These are phyloP conservation scores for Daldinia vernicosa DNA, from an alignment of 495 filamentous ascomycete species.

Conservation along the genomic window DNA sequence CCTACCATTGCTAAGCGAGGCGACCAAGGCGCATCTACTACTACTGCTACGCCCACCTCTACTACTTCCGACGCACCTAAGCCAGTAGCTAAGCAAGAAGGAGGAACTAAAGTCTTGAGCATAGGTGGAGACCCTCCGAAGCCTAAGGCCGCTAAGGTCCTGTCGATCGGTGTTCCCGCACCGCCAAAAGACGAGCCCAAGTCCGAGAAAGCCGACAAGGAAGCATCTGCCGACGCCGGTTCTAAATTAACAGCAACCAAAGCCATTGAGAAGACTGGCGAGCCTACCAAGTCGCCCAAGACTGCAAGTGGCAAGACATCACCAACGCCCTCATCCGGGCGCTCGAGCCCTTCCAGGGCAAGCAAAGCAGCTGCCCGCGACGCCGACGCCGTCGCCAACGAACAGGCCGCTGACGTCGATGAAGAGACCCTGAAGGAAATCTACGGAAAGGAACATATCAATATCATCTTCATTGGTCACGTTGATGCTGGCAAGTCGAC, in stretches of 20 bases:
- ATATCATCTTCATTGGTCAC: slow-evolving; percentile 98
- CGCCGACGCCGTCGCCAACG: slow-evolving; percentile 83
- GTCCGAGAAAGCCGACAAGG: slow-evolving; percentile 62
- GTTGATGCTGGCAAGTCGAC: slow-evolving; percentile 98
- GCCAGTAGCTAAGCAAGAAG: slow-evolving; percentile 57
- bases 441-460: slow-evolving; percentile 98
- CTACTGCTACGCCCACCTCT: slow-evolving; percentile 44
- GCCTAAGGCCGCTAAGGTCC: slow-evolving; percentile 72
- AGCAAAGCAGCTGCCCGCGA: slow-evolving; percentile 68
- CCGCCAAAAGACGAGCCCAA: slow-evolving; percentile 68
- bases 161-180: slow-evolving; percentile 67
- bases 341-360: slow-evolving; percentile 71
- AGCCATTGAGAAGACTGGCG: slow-evolving; percentile 83
- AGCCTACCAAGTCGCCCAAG: slow-evolving; percentile 72
- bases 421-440: slow-evolving; percentile 92
- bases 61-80: slow-evolving; percentile 50
- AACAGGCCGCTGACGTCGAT: slow-evolving; percentile 89
- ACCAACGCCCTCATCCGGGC: slow-evolving; percentile 78
- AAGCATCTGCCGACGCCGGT: slow-evolving; percentile 63
- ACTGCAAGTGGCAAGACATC: slow-evolving; percentile 75
- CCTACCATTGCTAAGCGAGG: slow-evolving; percentile 77
- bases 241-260: slow-evolving; percentile 69
- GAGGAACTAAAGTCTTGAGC: slow-evolving; percentile 62
- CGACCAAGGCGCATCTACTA: slow-evolving; percentile 49
- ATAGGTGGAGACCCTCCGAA: slow-evolving; percentile 60